phyloP scores from a whole-genome alignment of 192 early-diverging fungal species.

The Backusella luteola region DNA sequence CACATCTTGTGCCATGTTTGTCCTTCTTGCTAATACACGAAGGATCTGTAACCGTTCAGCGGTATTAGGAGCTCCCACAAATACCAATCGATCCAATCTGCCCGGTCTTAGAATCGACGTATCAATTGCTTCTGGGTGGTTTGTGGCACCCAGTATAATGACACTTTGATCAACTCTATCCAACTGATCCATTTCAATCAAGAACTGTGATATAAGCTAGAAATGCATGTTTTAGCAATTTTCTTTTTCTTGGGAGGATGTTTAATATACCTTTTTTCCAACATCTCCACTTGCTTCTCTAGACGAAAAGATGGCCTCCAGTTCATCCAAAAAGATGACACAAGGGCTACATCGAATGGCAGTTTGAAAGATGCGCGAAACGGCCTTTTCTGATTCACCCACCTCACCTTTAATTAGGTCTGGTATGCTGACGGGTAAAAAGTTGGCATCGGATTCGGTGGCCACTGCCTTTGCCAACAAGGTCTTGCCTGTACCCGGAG shows the following conservation, averaged over 20 bases:
- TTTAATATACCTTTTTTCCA: conserved; percentile 56
- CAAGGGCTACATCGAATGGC: conserved; percentile 71
- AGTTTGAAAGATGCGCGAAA: conserved; percentile 66
- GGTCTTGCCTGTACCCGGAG: conserved; percentile 94
- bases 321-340: conserved; percentile 92
- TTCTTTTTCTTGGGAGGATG: neutral
- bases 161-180: conserved; percentile 50
- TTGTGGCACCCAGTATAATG: conserved; percentile 86
- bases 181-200: conserved; percentile 76
- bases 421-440: conserved; percentile 76
- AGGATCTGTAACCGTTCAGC: conserved; percentile 68
- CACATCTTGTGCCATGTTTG: conserved; percentile 26
- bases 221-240: neutral
- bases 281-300: conserved; percentile 67
- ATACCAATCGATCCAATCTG: conserved; percentile 75
- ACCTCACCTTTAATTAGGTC: conserved; percentile 88
- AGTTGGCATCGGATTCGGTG: conserved; percentile 74
- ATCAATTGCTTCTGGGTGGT: conserved; percentile 75
- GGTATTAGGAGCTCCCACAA: conserved; percentile 62
- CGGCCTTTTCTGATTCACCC: conserved; percentile 93
- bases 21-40: conserved; percentile 38
- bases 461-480: conserved; percentile 85
- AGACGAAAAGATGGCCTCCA: conserved; percentile 84
- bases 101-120: conserved; percentile 78
- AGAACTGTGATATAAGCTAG: conserved; percentile 70